These are phyloP conservation scores for Xylariaceae sp. DNA, from an alignment of 2,329 filamentous ascomycete species.

Conservation along the genomic window DNA sequence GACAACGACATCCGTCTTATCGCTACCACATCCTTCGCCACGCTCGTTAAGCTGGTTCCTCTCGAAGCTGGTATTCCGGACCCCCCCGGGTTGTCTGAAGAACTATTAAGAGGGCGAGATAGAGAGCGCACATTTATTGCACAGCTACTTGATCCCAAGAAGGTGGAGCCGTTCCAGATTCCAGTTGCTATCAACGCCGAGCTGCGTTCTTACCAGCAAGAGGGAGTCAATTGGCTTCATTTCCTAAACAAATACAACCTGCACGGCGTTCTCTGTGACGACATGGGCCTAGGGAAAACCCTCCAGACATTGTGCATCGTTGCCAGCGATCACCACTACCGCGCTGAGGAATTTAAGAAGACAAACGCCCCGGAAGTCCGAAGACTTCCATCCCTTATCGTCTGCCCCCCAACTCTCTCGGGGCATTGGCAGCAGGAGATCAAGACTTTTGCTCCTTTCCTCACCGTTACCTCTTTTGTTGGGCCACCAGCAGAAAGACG, in stretches of 20 bases:
- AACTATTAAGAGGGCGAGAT: slow-evolving; percentile 84
- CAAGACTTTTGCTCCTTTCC: slow-evolving; percentile 89
- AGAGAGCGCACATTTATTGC: slow-evolving; percentile 94
- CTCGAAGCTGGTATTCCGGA: slow-evolving; percentile 96
- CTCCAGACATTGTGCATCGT: slow-evolving; percentile 97
- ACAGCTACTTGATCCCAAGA: slow-evolving; percentile 93
- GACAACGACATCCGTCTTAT: slow-evolving; percentile 93
- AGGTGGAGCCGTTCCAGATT: slow-evolving; percentile 89
- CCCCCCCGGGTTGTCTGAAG: slow-evolving; percentile 84
- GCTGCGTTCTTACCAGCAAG: slow-evolving; percentile 93
- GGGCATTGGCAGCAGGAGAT: slow-evolving; percentile 99
- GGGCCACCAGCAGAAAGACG: slow-evolving; percentile 79
- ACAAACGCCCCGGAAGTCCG: slow-evolving; percentile 74
- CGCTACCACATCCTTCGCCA: slow-evolving; percentile 94
- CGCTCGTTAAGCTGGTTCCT: slow-evolving; percentile 92
- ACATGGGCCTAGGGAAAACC: slow-evolving; percentile 98
- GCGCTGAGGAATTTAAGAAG: slow-evolving; percentile 83
- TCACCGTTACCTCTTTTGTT: slow-evolving; percentile 85
- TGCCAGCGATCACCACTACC: slow-evolving; percentile 91
- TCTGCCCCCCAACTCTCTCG: slow-evolving; percentile 92
- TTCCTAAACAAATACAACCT: slow-evolving; percentile 98
- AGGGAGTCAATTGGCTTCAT: slow-evolving; percentile 97
- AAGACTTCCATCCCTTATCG: slow-evolving; percentile 82
- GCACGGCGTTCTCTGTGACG: slow-evolving; percentile 96
- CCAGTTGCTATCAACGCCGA: slow-evolving; percentile 97